Evolutionary conservation across 257 asterid genomes (phyloP).

Genomic region (Cruciata laevipes): DNA sequence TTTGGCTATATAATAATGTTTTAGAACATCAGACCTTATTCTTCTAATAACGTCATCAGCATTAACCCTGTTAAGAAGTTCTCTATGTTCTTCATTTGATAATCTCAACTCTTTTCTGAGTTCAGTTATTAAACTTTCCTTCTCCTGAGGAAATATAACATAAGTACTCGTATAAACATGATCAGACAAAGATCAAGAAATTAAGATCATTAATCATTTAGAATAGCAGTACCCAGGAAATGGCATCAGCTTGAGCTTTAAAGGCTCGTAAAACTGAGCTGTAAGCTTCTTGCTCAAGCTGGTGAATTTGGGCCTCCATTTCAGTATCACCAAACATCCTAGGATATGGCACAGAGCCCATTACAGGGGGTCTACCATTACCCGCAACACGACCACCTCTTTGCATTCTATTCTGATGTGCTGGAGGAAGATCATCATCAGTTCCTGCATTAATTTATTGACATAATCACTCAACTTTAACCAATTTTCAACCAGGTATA

Average conservation of each 20-base stretch:
- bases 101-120: conserved; percentile 82
- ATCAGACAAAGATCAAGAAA: conserved; percentile 21
- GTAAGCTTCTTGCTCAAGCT: conserved; percentile 94
- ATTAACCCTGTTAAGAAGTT: conserved; percentile 70
- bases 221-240: conserved; percentile 63
- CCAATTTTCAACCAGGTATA: neutral
- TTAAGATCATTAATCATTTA: conserved; percentile 21
- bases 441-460: conserved; percentile 51
- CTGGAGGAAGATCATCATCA: conserved; percentile 92
- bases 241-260: conserved; percentile 88
- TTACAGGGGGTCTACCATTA: conserved; percentile 68
- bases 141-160: conserved; percentile 46
- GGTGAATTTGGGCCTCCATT: conserved; percentile 83
- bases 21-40: conserved; percentile 48
- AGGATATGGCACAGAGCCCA: conserved; percentile 57
- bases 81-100: conserved; percentile 88
- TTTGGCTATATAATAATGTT: too few relatives aligned
- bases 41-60: conserved; percentile 66
- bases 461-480: conserved; percentile 1
- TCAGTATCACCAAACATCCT: conserved; percentile 58
- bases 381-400: conserved; percentile 83
- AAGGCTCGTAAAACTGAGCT: conserved; percentile 74
- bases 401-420: conserved; percentile 82
- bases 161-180: conserved; percentile 33
- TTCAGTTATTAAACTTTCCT: conserved; percentile 86